phyloP scores from a whole-genome alignment of 768 basidiomycete genomes.

The Lactarius indigo region DNA sequence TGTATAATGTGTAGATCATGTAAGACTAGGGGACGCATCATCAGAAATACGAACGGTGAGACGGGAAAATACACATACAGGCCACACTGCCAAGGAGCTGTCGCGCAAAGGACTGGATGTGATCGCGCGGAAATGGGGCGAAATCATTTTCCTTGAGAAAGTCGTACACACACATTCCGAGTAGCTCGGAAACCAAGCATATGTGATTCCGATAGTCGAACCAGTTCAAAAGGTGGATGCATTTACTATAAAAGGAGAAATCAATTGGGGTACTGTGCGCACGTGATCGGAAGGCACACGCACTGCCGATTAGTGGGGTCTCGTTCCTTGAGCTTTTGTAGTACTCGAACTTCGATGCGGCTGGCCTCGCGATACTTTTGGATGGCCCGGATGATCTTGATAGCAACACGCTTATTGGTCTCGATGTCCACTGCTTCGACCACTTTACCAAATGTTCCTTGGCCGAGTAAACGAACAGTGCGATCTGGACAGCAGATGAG shows the following conservation, averaged over 20 bases:
- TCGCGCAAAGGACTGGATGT: conserved; percentile 93
- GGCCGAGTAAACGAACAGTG: conserved; percentile 85
- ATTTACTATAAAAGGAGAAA: conserved; percentile 63
- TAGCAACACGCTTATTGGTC: conserved; percentile 77
- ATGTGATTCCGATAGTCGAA: conserved; percentile 98
- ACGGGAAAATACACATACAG: conserved; percentile 56
- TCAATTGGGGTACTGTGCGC: conserved; percentile 23
- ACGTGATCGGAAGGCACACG: conserved; percentile 32
- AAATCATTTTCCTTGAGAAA: conserved; percentile 98
- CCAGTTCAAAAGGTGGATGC: conserved; percentile 90
- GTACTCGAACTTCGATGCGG: conserved; percentile 95
- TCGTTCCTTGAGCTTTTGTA: conserved; percentile 84
- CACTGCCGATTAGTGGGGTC: conserved; percentile 89
- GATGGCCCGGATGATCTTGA: conserved; percentile 98
- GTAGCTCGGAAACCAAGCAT: conserved; percentile 91
- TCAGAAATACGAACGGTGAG: conserved; percentile 25
- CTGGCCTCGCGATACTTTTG: conserved; percentile 99
- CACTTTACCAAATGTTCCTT: conserved; percentile 99
- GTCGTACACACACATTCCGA: conserved; percentile 98
- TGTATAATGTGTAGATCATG: conserved; percentile 91
- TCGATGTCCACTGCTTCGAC: conserved; percentile 86
- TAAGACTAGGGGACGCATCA: conserved; percentile 55
- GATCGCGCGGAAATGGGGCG: conserved; percentile 90
- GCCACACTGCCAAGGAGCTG: conserved; percentile 91
- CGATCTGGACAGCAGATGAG: conserved; percentile 58